phyloP scores from a whole-genome alignment of 2,329 filamentous ascomycete genomes.

The Aspergillus sp. region DNA sequence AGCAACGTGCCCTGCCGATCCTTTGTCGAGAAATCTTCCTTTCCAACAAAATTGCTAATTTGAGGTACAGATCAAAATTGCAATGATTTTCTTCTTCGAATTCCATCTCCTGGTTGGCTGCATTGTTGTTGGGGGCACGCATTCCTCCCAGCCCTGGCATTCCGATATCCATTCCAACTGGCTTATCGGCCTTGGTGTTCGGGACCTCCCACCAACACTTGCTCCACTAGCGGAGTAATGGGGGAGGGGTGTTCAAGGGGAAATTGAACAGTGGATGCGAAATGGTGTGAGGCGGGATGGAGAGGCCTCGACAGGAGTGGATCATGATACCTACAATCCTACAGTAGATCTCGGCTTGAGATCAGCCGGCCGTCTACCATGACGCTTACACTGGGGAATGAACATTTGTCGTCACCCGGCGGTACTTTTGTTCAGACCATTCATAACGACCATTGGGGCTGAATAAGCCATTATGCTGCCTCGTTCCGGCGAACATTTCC shows the following conservation, averaged over 20 bases:
- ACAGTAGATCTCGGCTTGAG: constrained; percentile 11
- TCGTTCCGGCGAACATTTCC: constrained; percentile 4
- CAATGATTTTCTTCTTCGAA: constrained; percentile 17
- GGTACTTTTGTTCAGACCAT: constrained; percentile 7
- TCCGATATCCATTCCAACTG: constrained; percentile 25
- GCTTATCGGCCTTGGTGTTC: constrained; percentile 16
- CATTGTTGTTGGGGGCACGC: constrained; percentile 32
- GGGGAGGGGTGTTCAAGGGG: neutral
- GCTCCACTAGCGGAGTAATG: constrained; percentile 10
- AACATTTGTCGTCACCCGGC: neutral
- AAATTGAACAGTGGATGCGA: neutral
- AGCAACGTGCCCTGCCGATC: constrained; percentile 5
- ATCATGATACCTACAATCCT: constrained; percentile 10
- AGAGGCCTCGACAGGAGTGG: constrained; percentile 4
- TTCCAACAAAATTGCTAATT: constrained; percentile 3
- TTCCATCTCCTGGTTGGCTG: constrained; percentile 20
- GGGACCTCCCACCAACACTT: constrained; percentile 10
- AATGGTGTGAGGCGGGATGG: neutral
- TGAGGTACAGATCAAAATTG: neutral
- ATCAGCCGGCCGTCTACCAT: constrained; percentile 23
- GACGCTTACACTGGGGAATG: constrained; percentile 33
- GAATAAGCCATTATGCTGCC: neutral
- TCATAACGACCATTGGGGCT: constrained; percentile 1
- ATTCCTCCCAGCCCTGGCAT: constrained; percentile 34
- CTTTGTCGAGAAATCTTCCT: neutral